Evolutionary conservation across 1,139 yeast species (phyloP).

Genomic region (Saccharomycopsis hybrid): DNA sequence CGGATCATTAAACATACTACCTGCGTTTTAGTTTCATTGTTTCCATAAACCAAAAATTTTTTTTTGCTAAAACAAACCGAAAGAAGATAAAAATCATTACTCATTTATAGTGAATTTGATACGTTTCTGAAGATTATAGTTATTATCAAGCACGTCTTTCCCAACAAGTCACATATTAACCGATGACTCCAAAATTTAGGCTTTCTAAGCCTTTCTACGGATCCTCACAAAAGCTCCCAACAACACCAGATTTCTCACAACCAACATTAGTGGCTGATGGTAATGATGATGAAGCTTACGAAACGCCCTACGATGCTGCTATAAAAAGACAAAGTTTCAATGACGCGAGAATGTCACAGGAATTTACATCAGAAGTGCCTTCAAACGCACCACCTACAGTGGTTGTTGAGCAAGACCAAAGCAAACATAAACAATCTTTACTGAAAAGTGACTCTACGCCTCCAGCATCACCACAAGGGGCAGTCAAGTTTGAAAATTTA

Average conservation of each 20-base stretch:
- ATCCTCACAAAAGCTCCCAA: not conserved
- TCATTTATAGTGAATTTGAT: too few species aligned
- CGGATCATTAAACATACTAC: too few species aligned
- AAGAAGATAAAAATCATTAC: too few species aligned
- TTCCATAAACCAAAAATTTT: too few species aligned
- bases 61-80: too few species aligned
- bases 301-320: conserved; percentile 27
- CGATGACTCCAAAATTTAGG: conserved; percentile 2
- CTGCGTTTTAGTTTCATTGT: too few species aligned
- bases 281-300: conserved; percentile 23
- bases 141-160: too few species aligned
- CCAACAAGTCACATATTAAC: too few species aligned
- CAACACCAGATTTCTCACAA: conserved; percentile 19
- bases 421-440: not conserved
- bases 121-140: too few species aligned
- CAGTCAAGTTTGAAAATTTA: not conserved
- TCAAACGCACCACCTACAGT: not conserved
- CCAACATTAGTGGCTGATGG: conserved; percentile 21
- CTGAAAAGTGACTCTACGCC: not conserved
- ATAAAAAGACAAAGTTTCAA: conserved; percentile 19
- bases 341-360: too few species aligned
- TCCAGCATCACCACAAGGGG: not conserved
- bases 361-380: too few species aligned
- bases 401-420: not conserved
- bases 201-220: conserved; percentile 11